Evolutionary conservation across 1,284 basidiomycete genomes (phyloP).

Genomic region (Chiua sp.): DNA sequence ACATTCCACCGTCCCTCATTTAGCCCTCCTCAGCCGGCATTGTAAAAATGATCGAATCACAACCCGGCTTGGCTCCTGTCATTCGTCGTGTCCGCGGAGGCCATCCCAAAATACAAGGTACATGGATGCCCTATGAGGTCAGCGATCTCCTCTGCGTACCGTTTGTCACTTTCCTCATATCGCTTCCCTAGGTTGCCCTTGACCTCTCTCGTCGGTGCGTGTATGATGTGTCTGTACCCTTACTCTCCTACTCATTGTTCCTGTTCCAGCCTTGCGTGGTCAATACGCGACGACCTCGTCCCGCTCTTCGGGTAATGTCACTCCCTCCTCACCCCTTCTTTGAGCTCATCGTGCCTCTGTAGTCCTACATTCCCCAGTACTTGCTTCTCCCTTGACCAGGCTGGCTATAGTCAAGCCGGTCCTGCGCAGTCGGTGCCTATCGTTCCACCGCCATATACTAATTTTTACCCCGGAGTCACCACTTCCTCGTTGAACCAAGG

Average conservation of each 20-base stretch:
- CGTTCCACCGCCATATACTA: too few species aligned
- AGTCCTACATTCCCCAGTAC: constrained; percentile 77
- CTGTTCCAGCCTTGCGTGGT: constrained; percentile 76
- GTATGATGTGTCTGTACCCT: constrained; percentile 16
- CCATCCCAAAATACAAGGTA: constrained; percentile 88
- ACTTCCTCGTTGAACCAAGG: too few species aligned
- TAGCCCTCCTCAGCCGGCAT: constrained; percentile 69
- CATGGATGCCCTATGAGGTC: constrained; percentile 90
- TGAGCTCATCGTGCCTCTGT: constrained; percentile 21
- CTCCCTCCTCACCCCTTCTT: constrained; percentile 3
- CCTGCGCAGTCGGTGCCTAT: too few species aligned
- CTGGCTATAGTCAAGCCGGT: constrained; percentile 82
- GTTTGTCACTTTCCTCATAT: constrained; percentile 23
- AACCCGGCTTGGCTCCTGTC: constrained; percentile 80
- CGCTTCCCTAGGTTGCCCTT: constrained; percentile 62
- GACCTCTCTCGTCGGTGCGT: constrained; percentile 75
- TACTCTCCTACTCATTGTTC: constrained; percentile 22
- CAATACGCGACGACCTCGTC: constrained; percentile 82
- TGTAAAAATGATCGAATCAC: constrained; percentile 88
- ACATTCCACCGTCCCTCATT: constrained; percentile 9
- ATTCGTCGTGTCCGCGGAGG: constrained; percentile 84
- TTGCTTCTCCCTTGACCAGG: constrained; percentile 80
- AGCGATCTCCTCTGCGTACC: constrained; percentile 23
- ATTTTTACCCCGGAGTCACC: too few species aligned
- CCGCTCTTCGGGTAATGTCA: constrained; percentile 77